Evolutionary conservation across 371 early-diverging fungal genomes (phyloP), one percentile per base, ranked within the genome.

Genomic region (Dentiscutata heterogama): DNA sequence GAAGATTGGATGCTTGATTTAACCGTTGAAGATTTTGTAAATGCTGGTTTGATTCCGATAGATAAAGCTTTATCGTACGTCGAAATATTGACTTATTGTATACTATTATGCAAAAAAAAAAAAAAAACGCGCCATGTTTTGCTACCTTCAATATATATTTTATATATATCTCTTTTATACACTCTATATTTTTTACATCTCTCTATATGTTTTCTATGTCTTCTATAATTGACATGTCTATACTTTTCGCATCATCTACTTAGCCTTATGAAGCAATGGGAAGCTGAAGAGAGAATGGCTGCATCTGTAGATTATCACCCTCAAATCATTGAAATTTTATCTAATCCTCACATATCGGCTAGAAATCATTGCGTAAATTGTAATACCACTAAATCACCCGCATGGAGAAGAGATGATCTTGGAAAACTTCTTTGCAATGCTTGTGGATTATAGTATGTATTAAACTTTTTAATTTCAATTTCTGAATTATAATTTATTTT

Each of bases 391-490:
- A 91, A 88, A 35, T 99, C 99, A 1, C 99, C 99, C 0, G 91
- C 98, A 39, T 99, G 99, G 99, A 90, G 99, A 53, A 90, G 98
- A 60, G 95, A 95, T 83, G 90, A 90, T 53, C 88, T 91, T 42
- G 96, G 96, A 18, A 89, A 92, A 16, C 89, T 92, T 58, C 86
- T 98, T 35, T 99, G 99, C 89, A 99, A 98, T 85, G 98, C 99
- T 1, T 99, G 99, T 84, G 98, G 99, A 16, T 86, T 99, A 76
- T 99, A 98, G 87, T 94, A 90, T 70, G 80, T 67, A 8, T 14
- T 27, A 13, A 31, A 2, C 29, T 14, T 29, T 5, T 27, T 27
- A 29, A 14, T 65, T 13, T 58, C 18, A 22, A 58, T 13, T 58
- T 58, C n/a, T 8, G 7, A 58, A 56, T 20, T 64, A 64, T 25